A percentile compares a stretch with the other conserved stretches of the same genome.
These are phyloP conservation scores for Myxozyma sirexii DNA, from an alignment of 805 yeast genomes.

Conservation along the genomic window DNA sequence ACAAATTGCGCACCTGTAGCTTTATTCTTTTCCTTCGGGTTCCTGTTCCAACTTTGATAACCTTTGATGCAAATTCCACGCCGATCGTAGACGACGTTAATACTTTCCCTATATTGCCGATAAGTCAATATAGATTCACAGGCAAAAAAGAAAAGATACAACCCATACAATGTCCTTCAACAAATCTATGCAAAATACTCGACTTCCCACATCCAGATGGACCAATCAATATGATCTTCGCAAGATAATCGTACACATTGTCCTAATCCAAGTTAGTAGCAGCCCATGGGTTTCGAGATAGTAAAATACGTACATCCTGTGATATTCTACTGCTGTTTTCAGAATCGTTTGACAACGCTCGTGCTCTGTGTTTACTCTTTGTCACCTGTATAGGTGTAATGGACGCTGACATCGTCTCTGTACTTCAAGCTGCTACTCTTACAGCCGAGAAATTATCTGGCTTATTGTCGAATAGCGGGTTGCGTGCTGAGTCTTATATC, in stretches of 20 bases:
- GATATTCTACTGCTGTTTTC: conserved; percentile 18
- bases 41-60: conserved; percentile 43
- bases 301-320: conserved; percentile 21
- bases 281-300: too few relatives aligned
- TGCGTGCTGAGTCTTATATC: background rate
- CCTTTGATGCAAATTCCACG: conserved; percentile 46
- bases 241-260: conserved; percentile 43
- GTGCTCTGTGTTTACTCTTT: conserved; percentile 8
- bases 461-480: background rate
- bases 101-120: conserved; percentile 38
- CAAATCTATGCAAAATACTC: conserved; percentile 49
- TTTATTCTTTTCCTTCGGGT: conserved; percentile 36
- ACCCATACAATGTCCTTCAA: conserved; percentile 43
- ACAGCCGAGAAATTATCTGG: too few relatives aligned
- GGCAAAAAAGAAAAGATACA: background rate
- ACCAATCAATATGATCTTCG: conserved; percentile 48
- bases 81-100: conserved; percentile 46
- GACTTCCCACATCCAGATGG: conserved; percentile 55
- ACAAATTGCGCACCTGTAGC: conserved; percentile 30
- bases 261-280: too few relatives aligned
- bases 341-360: conserved; percentile 18
- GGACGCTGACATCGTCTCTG: conserved; percentile 1
- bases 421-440: background rate
- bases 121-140: too few relatives aligned
- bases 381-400: conserved; percentile 12